Base-by-base conservation (phyloP, 331 rosid genomes). In the Rosa hybrid region DNA sequence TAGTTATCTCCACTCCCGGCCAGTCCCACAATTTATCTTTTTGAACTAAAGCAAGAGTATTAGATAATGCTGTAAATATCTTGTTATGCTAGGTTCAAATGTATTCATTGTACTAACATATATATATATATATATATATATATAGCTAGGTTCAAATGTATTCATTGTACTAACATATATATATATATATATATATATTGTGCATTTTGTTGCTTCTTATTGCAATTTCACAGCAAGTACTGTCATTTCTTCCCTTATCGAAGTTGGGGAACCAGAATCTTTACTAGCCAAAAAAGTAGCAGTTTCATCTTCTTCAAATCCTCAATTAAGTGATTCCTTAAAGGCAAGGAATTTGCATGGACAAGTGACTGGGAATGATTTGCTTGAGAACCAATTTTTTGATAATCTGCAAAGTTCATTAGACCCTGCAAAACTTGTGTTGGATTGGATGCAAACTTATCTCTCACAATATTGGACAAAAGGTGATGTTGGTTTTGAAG, bases 391-490 rank as follows among this genome's bases (percentile, higher is more conserved):
- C 53, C 53, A 48, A 11, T 2, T 13, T 11, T 48, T 48, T 48
- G 16, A 13, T 10, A 8, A 8, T 80, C 90, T 85, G 78, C 79
- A 84, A 79, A 41, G 30, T 56, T 85, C 89, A 12, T 14, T 53
- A 18, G 88, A 89, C 76, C 91, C 94, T 20, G 86, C 91, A 71
- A 86, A 88, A 72, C 79, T 86, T 83, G 89, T 86, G 51, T 75
- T 89, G 84, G 72, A 39, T 75, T 13, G 65, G 65, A 87, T 93
- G 50, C 86, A 49, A 80, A 77, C 70, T 11, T 78, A 69, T 74
- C 71, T 88, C 73, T 18, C 76, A 65, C 78, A 80, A 25, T 80
- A 63, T 20, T 72, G 82, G 81, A 67, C 46, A 46, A 72, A 68
- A 12, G 81, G 63, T 72, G 79, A 78, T 39, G 65, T 45, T 14